Evolutionary conservation across 441 rosid genomes (phyloP).

Genomic region (Arabidopsis lyrata): DNA sequence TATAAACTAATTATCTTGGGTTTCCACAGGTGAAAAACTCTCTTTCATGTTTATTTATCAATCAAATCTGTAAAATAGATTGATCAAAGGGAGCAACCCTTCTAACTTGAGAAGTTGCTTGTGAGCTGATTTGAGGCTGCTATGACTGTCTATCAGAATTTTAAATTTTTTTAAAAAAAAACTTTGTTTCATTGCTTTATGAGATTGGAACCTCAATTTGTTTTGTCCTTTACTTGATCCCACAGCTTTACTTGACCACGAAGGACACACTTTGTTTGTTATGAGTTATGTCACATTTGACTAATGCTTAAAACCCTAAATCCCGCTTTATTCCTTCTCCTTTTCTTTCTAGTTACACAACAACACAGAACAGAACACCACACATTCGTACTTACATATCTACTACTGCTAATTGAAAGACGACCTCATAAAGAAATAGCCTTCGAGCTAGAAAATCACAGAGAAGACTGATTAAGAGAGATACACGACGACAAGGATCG

Average conservation of each 20-base stretch:
- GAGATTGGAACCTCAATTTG: background rate
- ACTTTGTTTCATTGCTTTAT: slow-evolving; percentile 1
- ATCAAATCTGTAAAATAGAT: slow-evolving; percentile 41
- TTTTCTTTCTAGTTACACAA: slow-evolving; percentile 18
- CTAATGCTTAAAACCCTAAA: background rate
- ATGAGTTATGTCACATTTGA: background rate
- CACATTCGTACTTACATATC: slow-evolving; percentile 19
- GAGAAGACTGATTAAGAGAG: slow-evolving; percentile 33
- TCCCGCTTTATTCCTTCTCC: background rate
- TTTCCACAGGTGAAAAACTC: slow-evolving; percentile 31
- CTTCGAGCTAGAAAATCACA: slow-evolving; percentile 20
- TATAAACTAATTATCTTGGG: slow-evolving; percentile 17
- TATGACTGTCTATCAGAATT: slow-evolving; percentile 2
- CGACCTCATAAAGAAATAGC: background rate
- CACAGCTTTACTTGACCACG: too few relatives aligned
- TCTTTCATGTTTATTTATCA: slow-evolving; percentile 10
- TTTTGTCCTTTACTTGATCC: too few relatives aligned
- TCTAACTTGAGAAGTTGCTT: slow-evolving; percentile 18
- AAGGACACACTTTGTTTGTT: background rate
- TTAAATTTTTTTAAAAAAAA: background rate
- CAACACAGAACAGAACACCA: slow-evolving; percentile 13
- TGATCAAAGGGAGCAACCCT: slow-evolving; percentile 36
- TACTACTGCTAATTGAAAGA: background rate
- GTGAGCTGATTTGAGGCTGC: slow-evolving; percentile 26
- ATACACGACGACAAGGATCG: slow-evolving; percentile 30